These are phyloP conservation scores for Alternaria dauci DNA, from an alignment of 2,329 filamentous ascomycete genomes.

Conservation along the genomic window DNA sequence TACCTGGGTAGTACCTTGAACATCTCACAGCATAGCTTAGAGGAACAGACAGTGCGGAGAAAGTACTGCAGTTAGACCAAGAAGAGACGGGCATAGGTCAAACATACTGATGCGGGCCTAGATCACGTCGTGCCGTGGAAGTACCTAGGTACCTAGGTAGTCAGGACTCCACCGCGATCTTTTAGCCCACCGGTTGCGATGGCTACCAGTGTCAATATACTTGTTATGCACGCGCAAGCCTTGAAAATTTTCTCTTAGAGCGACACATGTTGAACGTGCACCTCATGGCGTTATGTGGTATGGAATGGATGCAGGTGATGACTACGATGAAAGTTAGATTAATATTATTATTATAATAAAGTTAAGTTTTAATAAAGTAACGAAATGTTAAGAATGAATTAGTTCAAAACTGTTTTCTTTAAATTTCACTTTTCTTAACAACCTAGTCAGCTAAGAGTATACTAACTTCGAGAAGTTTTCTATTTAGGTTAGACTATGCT, in stretches of 20 bases:
- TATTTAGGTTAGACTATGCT: no score
- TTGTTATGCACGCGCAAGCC: neutral
- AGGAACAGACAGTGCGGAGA: conserved; percentile 3
- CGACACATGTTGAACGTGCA: neutral
- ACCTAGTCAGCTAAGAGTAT: no score
- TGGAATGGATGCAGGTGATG: neutral
- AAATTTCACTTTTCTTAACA: no score
- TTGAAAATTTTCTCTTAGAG: neutral
- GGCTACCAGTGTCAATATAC: neutral
- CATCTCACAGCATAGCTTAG: neutral
- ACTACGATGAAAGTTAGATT: neutral
- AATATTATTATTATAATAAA: no score
- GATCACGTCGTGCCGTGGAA: conserved; percentile 10
- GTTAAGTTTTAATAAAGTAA: no score
- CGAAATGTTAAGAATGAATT: no score
- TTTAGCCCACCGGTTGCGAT: neutral
- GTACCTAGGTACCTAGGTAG: neutral
- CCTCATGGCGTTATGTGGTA: neutral
- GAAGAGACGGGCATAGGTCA: neutral
- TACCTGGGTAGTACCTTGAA: conserved; percentile 15
- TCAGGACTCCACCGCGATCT: neutral
- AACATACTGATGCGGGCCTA: neutral
- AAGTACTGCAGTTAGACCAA: neutral
- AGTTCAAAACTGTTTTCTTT: no score
- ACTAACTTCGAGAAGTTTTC: no score